These are phyloP conservation scores for Capillidium heterosporum DNA, from an alignment of 371 early-diverging fungal species.

Conservation along the genomic window DNA sequence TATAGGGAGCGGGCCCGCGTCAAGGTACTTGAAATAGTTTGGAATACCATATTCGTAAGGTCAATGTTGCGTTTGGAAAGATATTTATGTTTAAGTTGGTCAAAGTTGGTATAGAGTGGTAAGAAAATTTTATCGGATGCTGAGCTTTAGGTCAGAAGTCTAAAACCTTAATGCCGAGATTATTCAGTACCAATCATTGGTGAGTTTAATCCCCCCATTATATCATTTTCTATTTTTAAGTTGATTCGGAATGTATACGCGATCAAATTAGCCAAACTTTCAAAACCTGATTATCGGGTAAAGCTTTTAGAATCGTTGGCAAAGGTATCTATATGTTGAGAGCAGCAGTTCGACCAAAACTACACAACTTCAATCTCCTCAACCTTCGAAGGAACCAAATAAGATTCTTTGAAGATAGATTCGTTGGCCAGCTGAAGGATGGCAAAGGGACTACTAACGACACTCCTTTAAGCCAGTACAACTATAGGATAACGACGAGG, in stretches of 20 bases:
- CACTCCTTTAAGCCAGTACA: not conserved
- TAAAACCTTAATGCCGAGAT: too few relatives aligned
- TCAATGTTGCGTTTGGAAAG: too few relatives aligned
- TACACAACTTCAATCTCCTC: not conserved
- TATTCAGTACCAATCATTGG: not conserved
- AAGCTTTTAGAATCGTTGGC: not conserved
- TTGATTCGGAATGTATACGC: not conserved
- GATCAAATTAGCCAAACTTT: not conserved
- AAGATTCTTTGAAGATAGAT: not conserved
- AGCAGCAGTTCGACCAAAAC: not conserved
- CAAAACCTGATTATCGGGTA: not conserved
- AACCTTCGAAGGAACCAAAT: not conserved
- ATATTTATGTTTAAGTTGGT: too few relatives aligned
- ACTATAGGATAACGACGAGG: not conserved
- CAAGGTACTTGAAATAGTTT: not conserved
- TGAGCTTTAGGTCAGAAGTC: too few relatives aligned
- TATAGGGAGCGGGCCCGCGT: not conserved
- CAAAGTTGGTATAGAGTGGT: too few relatives aligned
- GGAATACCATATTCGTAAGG: too few relatives aligned
- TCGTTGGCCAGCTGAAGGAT: too few relatives aligned
- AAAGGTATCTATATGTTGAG: too few relatives aligned
- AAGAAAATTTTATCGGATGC: too few relatives aligned
- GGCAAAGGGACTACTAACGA: not conserved
- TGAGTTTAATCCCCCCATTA: not conserved
- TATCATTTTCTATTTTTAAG: not conserved